Evolutionary conservation across 495 filamentous ascomycete species (phyloP), one percentile per base, ranked within the genome.

Genomic region (Pyrenopolyporus hunteri): DNA sequence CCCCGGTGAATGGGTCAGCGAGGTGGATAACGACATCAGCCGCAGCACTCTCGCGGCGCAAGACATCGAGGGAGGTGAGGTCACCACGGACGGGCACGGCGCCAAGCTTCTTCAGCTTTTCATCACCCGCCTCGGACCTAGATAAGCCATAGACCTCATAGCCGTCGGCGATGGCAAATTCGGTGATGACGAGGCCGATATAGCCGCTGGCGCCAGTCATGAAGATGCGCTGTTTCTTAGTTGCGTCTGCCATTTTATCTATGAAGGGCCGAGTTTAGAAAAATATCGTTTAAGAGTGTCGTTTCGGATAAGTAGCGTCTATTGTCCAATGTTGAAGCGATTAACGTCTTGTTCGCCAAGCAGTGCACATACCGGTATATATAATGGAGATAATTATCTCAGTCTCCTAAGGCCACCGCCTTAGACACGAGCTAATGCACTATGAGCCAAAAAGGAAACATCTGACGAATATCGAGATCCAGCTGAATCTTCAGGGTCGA

Each of bases 171-270:
- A 78, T 22, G 44, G 75, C 74, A 19, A 64, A 51, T 23, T 71
- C 46, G 44, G 60, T 65, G 23, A 78, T 47, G 6, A 46, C 46
- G 8, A 66, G 59, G 40, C 78, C 77, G 45, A 80, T 71, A 65
- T 74, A 79, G 57, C 78, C 78, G 37, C 58, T 69, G 23, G 65
- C 78, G 13, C 78, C 78, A 13, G 76, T 77, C 7, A 80, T 71
- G 72, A 80, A 79, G 59, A 80, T 66, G 25, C 44, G 49, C 19
- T 61, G 28, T 14, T 63, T 65, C 22, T 47, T 43, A 28, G 42
- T 43, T 17, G 17, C 5, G 39, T 40, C 20, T 28, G 64, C 17
- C 64, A 67, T 67, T 2, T 4, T 46, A 28, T 39, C 20, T 25
- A n/a, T n/a, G n/a, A n/a, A n/a, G n/a, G n/a, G n/a, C n/a, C n/a